Evolutionary conservation across 345 rosid genomes (phyloP).

Genomic region (Dovyalis caffra): DNA sequence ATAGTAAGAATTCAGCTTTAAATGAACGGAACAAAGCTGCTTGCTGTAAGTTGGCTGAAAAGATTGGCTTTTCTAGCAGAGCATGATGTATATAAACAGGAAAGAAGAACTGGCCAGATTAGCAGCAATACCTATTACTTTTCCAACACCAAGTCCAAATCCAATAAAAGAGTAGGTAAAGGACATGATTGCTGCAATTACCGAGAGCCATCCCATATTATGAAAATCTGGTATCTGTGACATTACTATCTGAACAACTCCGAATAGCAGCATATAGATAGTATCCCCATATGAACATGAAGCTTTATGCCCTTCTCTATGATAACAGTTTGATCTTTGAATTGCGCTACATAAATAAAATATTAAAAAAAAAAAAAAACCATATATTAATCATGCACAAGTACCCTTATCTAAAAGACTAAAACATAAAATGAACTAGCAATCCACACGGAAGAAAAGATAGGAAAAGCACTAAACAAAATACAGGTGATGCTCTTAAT

Average conservation of each 20-base stretch:
- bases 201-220: constrained; percentile 49
- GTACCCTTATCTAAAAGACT: neutral
- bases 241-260: constrained; percentile 39
- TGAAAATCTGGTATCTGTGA: constrained; percentile 57
- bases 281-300: constrained; percentile 32
- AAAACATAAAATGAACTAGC: neutral
- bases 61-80: neutral
- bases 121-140: constrained; percentile 36
- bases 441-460: neutral
- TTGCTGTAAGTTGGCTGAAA: neutral
- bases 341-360: constrained; percentile 45
- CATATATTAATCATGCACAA: neutral
- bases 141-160: constrained; percentile 43
- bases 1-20: neutral
- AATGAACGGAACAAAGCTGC: too few relatives aligned
- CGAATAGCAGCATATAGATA: constrained; percentile 45
- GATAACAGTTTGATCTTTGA: constrained; percentile 46
- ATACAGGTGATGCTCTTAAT: neutral
- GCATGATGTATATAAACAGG: neutral
- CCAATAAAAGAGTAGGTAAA: constrained; percentile 54
- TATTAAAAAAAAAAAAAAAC: neutral
- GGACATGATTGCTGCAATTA: constrained; percentile 58
- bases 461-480: neutral
- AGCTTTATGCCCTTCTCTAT: constrained; percentile 45
- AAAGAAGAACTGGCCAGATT: neutral